Conservation (phyloP, 352 stramenopile genomes). For the Globisporangium irregulare region DNA sequence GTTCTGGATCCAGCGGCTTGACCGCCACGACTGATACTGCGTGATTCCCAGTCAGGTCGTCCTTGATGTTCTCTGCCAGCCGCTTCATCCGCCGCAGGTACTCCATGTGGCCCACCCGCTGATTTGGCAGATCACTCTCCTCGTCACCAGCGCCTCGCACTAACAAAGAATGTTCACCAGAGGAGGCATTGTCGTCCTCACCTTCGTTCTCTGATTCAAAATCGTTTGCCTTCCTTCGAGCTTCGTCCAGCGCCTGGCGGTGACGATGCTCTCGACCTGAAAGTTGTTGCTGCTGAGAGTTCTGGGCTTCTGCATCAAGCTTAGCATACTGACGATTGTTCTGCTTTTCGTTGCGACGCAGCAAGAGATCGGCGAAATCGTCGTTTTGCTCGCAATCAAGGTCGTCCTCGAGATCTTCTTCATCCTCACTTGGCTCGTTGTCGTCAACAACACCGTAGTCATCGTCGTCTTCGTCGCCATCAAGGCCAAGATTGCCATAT, state of each 20-base stretch:
- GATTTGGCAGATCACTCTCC: constrained; percentile 43
- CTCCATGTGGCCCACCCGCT: constrained; percentile 65
- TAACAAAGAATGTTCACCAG: neutral
- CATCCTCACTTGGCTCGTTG: constrained; percentile 34
- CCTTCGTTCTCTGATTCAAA: neutral
- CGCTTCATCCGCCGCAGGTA: constrained; percentile 69
- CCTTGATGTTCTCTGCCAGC: constrained; percentile 60
- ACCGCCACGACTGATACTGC: neutral
- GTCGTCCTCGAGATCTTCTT: constrained; percentile 1
- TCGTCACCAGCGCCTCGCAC: constrained; percentile 33
- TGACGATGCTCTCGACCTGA: constrained; percentile 20
- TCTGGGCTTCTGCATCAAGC: neutral
- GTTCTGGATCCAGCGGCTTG: neutral
- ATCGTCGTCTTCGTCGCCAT: constrained; percentile 22
- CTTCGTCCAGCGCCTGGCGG: constrained; percentile 29
- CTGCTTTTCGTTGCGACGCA: neutral
- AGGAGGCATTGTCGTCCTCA: neutral
- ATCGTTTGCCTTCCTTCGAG: constrained; percentile 12
- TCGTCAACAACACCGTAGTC: constrained; percentile 42
- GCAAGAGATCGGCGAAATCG: constrained; percentile 14
- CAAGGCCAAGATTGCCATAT: neutral
- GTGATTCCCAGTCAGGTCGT: constrained; percentile 34
- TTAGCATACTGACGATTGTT: too few species aligned
- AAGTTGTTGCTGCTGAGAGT: neutral
- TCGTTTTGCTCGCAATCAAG: constrained; percentile 14